Evolutionary conservation across 768 basidiomycete genomes (phyloP).

Genomic region (Boletellus ananas): DNA sequence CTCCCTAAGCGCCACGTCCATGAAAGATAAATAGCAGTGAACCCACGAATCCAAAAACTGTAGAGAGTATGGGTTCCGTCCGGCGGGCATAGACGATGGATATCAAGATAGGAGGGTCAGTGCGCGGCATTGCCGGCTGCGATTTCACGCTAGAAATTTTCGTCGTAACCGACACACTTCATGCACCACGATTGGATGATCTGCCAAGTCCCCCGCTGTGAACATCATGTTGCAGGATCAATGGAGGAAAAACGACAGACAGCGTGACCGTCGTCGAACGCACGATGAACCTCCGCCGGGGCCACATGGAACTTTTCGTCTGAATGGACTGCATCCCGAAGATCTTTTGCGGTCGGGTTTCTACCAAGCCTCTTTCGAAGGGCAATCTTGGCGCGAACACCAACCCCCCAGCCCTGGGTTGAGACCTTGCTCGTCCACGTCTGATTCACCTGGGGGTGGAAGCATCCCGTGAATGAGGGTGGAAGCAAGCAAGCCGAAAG

Average conservation of each 20-base stretch:
- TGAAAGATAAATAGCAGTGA: too few species aligned
- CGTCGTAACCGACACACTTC: conserved; percentile 22
- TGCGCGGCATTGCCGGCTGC: conserved; percentile 9
- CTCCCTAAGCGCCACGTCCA: too few species aligned
- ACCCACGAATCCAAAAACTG: too few species aligned
- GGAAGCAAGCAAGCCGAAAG: too few species aligned
- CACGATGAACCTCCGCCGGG: conserved; percentile 11
- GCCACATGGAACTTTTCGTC: conserved; percentile 10
- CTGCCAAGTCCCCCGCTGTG: not conserved
- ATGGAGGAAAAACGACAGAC: not conserved
- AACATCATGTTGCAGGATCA: not conserved
- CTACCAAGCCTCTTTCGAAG: conserved; percentile 15
- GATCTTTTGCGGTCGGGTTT: conserved; percentile 9
- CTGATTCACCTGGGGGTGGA: conserved; percentile 12
- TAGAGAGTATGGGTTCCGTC: too few species aligned
- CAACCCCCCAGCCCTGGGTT: conserved; percentile 7
- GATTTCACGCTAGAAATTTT: conserved; percentile 16
- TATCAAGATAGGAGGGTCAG: not conserved
- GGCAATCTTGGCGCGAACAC: conserved; percentile 15
- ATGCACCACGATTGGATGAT: conserved; percentile 16
- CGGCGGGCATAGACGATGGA: too few species aligned
- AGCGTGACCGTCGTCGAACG: conserved; percentile 14
- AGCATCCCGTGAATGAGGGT: too few species aligned
- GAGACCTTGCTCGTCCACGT: conserved; percentile 19
- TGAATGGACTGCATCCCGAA: not conserved